phyloP scores from a whole-genome alignment of 306 rosid genomes.

The Gynostemma pentaphyllum region DNA sequence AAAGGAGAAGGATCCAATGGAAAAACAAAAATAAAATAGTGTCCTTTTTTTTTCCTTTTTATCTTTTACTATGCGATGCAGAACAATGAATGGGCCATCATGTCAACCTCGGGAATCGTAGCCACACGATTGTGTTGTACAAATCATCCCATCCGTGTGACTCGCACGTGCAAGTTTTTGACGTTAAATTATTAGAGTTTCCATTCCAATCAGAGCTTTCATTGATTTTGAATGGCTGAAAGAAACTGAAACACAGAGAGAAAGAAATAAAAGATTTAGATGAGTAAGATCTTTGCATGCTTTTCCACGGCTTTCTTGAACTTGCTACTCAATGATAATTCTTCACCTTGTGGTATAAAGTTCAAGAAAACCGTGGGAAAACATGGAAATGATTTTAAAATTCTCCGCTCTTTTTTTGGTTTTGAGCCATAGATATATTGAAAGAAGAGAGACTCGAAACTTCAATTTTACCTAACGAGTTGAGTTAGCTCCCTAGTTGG shows the following conservation, averaged over 20 bases:
- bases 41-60: too few relatives aligned
- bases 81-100: too few relatives aligned
- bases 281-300: slow-evolving; percentile 7
- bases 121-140: background rate
- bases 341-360: background rate
- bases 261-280: too few relatives aligned
- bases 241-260: background rate
- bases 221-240: background rate
- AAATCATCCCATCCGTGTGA: background rate
- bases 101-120: background rate
- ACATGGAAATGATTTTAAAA: background rate
- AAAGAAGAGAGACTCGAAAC: background rate
- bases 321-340: background rate
- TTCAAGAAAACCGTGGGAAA: slow-evolving; percentile 10
- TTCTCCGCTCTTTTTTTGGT: background rate
- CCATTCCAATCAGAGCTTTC: too few relatives aligned
- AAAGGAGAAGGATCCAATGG: too few relatives aligned
- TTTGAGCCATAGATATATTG: background rate
- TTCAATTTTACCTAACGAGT: background rate
- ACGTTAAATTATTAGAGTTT: too few relatives aligned
- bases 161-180: background rate
- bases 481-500: too few relatives aligned
- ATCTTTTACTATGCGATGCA: too few relatives aligned
- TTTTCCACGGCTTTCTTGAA: slow-evolving; percentile 13
- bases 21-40: background rate